Evolutionary conservation across 345 rosid genomes (phyloP).

Genomic region (Angophora floribunda): DNA sequence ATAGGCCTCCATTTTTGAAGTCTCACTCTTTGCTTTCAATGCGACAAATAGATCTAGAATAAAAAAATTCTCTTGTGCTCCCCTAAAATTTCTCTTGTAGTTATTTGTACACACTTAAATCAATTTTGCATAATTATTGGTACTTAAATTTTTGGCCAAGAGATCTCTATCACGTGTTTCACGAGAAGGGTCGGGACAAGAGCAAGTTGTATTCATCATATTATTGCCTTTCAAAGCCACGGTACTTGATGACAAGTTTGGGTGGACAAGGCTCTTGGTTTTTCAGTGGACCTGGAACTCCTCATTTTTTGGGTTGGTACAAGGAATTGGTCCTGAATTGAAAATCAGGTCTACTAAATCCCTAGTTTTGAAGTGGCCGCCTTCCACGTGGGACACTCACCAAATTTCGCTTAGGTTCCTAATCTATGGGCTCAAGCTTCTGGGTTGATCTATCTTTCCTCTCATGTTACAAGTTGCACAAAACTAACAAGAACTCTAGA

Average conservation of each 20-base stretch:
- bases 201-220: neutral
- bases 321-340: neutral
- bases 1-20: neutral
- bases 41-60: neutral
- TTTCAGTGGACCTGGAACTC: neutral
- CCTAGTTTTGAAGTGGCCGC: neutral
- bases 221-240: neutral
- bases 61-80: neutral
- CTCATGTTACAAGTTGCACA: neutral
- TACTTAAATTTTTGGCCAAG: neutral
- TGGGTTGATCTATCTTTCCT: neutral
- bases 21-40: neutral
- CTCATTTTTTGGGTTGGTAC: neutral
- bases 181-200: neutral
- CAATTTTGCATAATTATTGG: neutral
- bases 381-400: neutral
- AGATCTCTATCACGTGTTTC: neutral
- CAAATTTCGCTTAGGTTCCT: neutral
- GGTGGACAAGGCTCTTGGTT: neutral
- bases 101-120: neutral
- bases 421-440: neutral
- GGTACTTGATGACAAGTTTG: neutral
- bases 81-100: neutral
- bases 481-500: neutral
- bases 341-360: neutral